Conservation (phyloP, 23 red algal genomes). For the Gracilaria gracilis region DNA sequence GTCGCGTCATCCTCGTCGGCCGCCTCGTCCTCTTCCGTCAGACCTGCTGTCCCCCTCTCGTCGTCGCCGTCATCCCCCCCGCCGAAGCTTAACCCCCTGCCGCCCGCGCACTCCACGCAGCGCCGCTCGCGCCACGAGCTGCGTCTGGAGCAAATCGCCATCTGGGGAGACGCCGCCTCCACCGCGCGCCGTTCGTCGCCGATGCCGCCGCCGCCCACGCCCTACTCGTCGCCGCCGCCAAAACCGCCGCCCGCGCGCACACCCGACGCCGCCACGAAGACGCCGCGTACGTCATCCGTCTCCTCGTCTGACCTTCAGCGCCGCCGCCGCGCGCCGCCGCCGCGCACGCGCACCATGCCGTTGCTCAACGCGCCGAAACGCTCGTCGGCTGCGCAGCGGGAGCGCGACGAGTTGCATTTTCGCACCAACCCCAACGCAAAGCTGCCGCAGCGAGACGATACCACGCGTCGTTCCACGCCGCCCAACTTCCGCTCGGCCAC, state of each 20-base stretch:
- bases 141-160: conserved; percentile 70
- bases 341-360: conserved; percentile 40
- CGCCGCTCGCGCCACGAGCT: conserved; percentile 43
- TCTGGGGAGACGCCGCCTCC: conserved; percentile 63
- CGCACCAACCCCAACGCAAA: conserved; percentile 31
- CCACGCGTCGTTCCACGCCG: background rate
- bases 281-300: too few relatives aligned
- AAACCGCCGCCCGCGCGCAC: background rate
- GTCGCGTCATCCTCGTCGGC: background rate
- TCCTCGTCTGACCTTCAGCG: too few relatives aligned
- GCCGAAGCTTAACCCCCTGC: conserved; percentile 20
- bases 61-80: background rate
- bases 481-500: conserved; percentile 15
- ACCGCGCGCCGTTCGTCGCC: background rate
- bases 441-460: conserved; percentile 48
- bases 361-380: background rate
- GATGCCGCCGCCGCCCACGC: background rate
- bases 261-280: background rate
- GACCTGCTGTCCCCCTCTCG: background rate
- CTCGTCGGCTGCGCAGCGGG: conserved; percentile 32
- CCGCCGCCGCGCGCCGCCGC: background rate
- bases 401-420: conserved; percentile 55
- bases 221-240: background rate
- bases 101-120: background rate
- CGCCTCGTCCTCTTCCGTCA: background rate